Percentiles rank a stretch among this genome's conserved stretches.
These are phyloP conservation scores for Avena sativa DNA, from an alignment of 176 grass and related monocot species.

Conservation along the genomic window DNA sequence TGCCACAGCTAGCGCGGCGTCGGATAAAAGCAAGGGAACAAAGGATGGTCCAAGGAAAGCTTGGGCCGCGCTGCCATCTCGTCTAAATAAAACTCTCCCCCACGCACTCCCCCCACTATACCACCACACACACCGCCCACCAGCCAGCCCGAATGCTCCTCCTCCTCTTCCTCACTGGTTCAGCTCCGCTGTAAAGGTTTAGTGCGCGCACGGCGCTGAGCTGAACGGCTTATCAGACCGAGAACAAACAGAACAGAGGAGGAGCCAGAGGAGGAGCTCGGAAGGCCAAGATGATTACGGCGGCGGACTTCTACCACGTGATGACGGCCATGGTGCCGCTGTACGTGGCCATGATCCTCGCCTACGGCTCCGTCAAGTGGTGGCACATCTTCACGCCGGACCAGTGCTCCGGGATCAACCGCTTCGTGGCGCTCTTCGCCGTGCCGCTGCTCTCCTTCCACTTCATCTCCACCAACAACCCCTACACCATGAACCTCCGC, in stretches of 20 bases:
- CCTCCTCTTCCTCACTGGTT: constrained; percentile 7
- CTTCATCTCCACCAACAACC: constrained; percentile 98
- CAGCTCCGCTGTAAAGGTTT: constrained; percentile 10
- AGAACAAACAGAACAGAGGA: background rate
- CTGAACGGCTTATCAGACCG: background rate
- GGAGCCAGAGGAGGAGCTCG: background rate
- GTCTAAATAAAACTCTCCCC: constrained; percentile 58
- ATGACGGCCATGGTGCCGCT: constrained; percentile 99
- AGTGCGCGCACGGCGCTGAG: background rate
- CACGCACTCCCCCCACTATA: constrained; percentile 34
- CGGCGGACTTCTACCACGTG: constrained; percentile 86
- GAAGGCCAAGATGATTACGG: constrained; percentile 75
- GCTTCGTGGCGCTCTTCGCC: constrained; percentile 96
- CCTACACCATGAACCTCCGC: constrained; percentile 94
- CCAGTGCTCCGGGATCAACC: constrained; percentile 99
- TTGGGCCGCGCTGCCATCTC: constrained; percentile 52
- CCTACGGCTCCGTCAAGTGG: constrained; percentile 97
- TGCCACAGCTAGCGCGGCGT: constrained; percentile 6
- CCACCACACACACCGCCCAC: background rate
- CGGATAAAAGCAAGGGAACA: constrained; percentile 45
- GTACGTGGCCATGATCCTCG: constrained; percentile 99
- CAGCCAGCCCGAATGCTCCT: constrained; percentile 20
- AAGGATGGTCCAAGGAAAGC: constrained; percentile 59
- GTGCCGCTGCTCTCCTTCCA: constrained; percentile 98
- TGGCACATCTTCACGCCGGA: constrained; percentile 98